Percentiles rank a stretch among this genome's conserved stretches.
These are phyloP conservation scores for Niveomyces coronatus DNA, from an alignment of 2,329 filamentous ascomycete genomes.

Conservation along the genomic window DNA sequence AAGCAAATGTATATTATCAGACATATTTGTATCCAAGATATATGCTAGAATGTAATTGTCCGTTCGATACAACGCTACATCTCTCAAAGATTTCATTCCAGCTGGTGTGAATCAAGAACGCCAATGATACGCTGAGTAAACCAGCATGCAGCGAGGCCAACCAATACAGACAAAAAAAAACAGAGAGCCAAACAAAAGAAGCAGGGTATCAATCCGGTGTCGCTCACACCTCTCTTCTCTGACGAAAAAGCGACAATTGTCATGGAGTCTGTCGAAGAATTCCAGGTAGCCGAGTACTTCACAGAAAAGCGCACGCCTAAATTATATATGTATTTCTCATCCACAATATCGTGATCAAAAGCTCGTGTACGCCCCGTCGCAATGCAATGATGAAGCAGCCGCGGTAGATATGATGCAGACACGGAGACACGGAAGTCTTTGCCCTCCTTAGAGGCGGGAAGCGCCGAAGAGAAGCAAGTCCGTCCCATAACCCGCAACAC, in stretches of 20 bases:
- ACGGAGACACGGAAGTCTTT: too few relatives aligned
- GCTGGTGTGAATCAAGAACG: too few relatives aligned
- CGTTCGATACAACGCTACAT: too few relatives aligned
- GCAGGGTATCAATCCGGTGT: constrained; percentile 11
- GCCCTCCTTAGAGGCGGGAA: constrained; percentile 2
- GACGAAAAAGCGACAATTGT: neutral
- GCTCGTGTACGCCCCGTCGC: constrained; percentile 8
- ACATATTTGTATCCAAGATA: too few relatives aligned
- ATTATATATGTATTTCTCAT: too few relatives aligned
- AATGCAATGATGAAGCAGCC: constrained; percentile 7
- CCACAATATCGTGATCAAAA: neutral
- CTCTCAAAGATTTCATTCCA: too few relatives aligned
- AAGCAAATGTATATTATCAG: too few relatives aligned
- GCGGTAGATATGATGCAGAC: neutral
- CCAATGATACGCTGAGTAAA: constrained; percentile 7
- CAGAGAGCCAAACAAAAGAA: constrained; percentile 6
- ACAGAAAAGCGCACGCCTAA: too few relatives aligned
- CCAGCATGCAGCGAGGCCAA: constrained; percentile 2
- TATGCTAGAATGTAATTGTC: too few relatives aligned
- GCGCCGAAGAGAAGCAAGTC: too few relatives aligned
- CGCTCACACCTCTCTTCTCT: neutral
- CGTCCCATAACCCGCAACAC: too few relatives aligned
- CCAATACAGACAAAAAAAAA: constrained; percentile 5
- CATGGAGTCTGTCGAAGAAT: neutral
- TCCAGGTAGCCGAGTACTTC: too few relatives aligned